These are phyloP conservation scores for Globisporangium cystogenes DNA, from an alignment of 352 stramenopile genomes.

Conservation along the genomic window DNA sequence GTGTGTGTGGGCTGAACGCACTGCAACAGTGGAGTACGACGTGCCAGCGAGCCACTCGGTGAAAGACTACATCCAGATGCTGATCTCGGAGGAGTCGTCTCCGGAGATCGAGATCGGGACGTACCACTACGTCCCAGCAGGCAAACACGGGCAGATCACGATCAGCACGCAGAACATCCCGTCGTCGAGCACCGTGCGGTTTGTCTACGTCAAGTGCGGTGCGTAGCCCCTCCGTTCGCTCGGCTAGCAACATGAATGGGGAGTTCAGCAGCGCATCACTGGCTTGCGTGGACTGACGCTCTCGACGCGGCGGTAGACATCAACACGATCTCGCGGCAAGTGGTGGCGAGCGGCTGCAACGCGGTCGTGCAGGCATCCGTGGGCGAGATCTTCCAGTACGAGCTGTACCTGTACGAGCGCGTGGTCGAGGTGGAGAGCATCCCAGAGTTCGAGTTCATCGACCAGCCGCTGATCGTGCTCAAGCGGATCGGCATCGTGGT, in stretches of 20 bases:
- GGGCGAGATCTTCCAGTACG: constrained; percentile 86
- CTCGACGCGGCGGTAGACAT: constrained; percentile 52
- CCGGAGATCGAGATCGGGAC: constrained; percentile 69
- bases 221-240: constrained; percentile 4
- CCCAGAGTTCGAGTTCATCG: constrained; percentile 82
- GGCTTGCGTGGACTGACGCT: background rate
- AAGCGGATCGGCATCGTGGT: constrained; percentile 82
- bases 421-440: constrained; percentile 87
- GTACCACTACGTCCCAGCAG: constrained; percentile 66
- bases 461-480: constrained; percentile 80
- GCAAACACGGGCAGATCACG: constrained; percentile 61
- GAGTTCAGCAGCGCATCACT: background rate
- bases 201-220: constrained; percentile 84
- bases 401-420: constrained; percentile 82
- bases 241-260: no score
- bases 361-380: constrained; percentile 78
- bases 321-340: constrained; percentile 75
- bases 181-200: constrained; percentile 63
- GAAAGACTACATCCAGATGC: constrained; percentile 85
- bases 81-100: constrained; percentile 71
- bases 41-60: constrained; percentile 74
- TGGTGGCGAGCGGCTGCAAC: constrained; percentile 85
- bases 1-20: background rate
- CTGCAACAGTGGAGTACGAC: constrained; percentile 63
- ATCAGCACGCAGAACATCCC: constrained; percentile 73